These are phyloP conservation scores for Phytophthora meadii DNA, from an alignment of 352 stramenopile species.

Conservation along the genomic window DNA sequence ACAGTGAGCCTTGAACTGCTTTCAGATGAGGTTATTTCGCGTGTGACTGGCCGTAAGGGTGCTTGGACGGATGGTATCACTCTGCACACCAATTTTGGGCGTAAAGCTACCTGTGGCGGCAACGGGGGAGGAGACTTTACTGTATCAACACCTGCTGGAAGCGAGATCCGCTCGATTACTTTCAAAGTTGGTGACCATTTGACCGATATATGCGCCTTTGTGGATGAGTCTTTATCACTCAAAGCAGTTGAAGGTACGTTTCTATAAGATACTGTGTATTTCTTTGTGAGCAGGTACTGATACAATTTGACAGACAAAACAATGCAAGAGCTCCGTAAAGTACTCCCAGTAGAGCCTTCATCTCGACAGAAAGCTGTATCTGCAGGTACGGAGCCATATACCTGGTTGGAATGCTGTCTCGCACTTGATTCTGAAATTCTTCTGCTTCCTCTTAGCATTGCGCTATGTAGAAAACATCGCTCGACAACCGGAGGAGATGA, in stretches of 20 bases:
- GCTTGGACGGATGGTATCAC: slow-evolving; percentile 78
- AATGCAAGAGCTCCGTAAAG: slow-evolving; percentile 28
- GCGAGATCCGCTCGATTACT: slow-evolving; percentile 65
- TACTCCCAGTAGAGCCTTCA: slow-evolving; percentile 23
- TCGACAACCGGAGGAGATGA: slow-evolving; percentile 52
- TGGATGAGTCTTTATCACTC: slow-evolving; percentile 28
- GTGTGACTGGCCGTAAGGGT: slow-evolving; percentile 67
- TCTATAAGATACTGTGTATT: not conserved
- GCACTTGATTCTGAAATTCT: slow-evolving; percentile 7
- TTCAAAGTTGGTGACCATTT: slow-evolving; percentile 80
- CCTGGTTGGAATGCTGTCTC: not conserved
- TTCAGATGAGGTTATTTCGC: slow-evolving; percentile 54
- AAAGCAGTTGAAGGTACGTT: slow-evolving; percentile 34
- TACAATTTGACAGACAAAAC: slow-evolving; percentile 26
- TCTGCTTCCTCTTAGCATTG: slow-evolving; percentile 31
- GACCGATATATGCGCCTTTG: slow-evolving; percentile 59
- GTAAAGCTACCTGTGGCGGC: slow-evolving; percentile 58
- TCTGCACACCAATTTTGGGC: slow-evolving; percentile 75
- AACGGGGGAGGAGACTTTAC: slow-evolving; percentile 66
- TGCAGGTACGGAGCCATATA: slow-evolving; percentile 36
- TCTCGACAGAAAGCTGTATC: slow-evolving; percentile 36
- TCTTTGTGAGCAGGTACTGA: not conserved
- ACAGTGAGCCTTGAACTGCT: slow-evolving; percentile 49
- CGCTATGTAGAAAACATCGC: slow-evolving; percentile 81
- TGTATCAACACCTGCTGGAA: slow-evolving; percentile 32